Percentiles rank a stretch among this genome's conserved stretches.
Conservation (phyloP, 257 asterid genomes). For the Paraleonurus japonicus region DNA sequence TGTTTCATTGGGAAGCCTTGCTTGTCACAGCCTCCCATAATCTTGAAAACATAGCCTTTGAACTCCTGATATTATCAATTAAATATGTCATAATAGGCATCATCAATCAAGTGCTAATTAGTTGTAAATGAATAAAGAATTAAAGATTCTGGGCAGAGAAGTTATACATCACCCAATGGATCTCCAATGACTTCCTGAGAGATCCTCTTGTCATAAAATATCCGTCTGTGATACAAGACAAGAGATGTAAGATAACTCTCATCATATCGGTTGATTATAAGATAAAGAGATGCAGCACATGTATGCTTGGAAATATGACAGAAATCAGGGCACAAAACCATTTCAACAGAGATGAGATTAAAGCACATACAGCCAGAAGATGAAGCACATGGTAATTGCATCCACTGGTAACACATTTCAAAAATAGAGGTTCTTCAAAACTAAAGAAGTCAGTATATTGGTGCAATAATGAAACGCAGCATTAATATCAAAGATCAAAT, state of each 20-base stretch:
- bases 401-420: too few relatives aligned
- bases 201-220: constrained; percentile 47
- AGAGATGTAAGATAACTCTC: not conserved
- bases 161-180: constrained; percentile 43
- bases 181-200: constrained; percentile 49
- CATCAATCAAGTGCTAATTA: too few relatives aligned
- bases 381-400: not conserved
- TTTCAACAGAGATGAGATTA: not conserved
- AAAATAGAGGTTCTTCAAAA: not conserved
- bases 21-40: constrained; percentile 59
- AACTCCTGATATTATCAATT: constrained; percentile 34
- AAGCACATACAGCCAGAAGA: not conserved
- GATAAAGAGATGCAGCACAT: too few relatives aligned
- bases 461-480: too few relatives aligned
- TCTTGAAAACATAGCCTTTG: constrained; percentile 49
- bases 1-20: constrained; percentile 66
- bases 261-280: too few relatives aligned
- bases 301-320: not conserved
- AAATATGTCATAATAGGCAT: not conserved
- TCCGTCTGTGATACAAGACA: constrained; percentile 29
- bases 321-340: not conserved
- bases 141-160: too few relatives aligned
- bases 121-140: too few relatives aligned
- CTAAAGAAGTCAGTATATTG: too few relatives aligned
- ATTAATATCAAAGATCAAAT: not conserved